phyloP scores from a whole-genome alignment of 75 land plant genomes.

The Pinus taeda region DNA sequence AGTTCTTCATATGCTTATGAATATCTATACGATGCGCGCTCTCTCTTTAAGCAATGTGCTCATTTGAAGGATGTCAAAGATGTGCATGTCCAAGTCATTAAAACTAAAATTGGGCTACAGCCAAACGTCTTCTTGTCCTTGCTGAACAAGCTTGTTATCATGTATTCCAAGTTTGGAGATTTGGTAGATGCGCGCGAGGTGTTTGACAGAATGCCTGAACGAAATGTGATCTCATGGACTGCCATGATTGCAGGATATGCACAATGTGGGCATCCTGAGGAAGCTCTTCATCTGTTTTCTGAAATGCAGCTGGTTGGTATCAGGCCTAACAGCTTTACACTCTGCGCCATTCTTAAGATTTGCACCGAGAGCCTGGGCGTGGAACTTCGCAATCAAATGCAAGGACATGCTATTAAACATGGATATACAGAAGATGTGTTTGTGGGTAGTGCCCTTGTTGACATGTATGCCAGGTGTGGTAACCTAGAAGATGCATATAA shows the following conservation, averaged over 20 bases:
- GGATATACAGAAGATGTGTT: slow-evolving; percentile 12
- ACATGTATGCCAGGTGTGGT: slow-evolving; percentile 13
- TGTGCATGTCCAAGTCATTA: too few species aligned
- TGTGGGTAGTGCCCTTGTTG: slow-evolving; percentile 16
- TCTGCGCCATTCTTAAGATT: slow-evolving; percentile 19
- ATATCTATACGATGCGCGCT: too few species aligned
- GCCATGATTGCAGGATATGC: slow-evolving; percentile 41
- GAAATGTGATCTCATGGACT: slow-evolving; percentile 35
- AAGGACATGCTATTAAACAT: slow-evolving; percentile 2
- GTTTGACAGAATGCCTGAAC: slow-evolving; percentile 47
- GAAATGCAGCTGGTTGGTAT: slow-evolving; percentile 26
- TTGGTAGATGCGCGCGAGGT: slow-evolving; percentile 16
- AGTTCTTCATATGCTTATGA: too few species aligned
- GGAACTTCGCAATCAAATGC: background rate
- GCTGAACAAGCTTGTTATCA: slow-evolving; percentile 2
- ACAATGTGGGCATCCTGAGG: slow-evolving; percentile 19
- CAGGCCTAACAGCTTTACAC: slow-evolving; percentile 31
- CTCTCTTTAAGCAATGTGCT: too few species aligned
- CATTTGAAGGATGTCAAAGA: too few species aligned
- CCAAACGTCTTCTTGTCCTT: too few species aligned
- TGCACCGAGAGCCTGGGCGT: background rate
- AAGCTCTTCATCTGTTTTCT: slow-evolving; percentile 31
- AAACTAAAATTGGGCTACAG: too few species aligned
- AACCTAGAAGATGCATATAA: slow-evolving; percentile 10
- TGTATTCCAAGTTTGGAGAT: slow-evolving; percentile 8